phyloP scores from a whole-genome alignment of 2,329 filamentous ascomycete genomes.

The Fusarium sp. region DNA sequence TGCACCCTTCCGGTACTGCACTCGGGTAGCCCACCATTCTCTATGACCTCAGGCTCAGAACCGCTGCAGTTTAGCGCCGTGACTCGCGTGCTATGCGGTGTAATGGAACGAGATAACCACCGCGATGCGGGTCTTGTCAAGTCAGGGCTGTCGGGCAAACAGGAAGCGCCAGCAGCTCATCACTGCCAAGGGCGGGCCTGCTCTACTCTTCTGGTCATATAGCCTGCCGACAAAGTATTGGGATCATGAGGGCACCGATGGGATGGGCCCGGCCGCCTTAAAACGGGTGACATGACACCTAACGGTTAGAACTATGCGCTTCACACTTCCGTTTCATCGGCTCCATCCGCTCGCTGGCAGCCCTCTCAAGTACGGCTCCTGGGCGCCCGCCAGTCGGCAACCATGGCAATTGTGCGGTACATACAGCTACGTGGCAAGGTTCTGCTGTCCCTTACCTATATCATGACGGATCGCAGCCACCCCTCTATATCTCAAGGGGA shows the following conservation, averaged over 20 bases:
- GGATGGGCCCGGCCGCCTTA: slow-evolving; percentile 18
- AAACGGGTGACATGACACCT: slow-evolving; percentile 27
- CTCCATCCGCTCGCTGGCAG: slow-evolving; percentile 35
- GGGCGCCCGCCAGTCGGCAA: slow-evolving; percentile 38
- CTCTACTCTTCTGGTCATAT: slow-evolving; percentile 22
- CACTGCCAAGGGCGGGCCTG: slow-evolving; percentile 33
- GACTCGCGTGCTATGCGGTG: slow-evolving; percentile 39
- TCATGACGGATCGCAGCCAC: slow-evolving; percentile 30
- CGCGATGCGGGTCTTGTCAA: slow-evolving; percentile 24
- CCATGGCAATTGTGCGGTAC: slow-evolving; percentile 30
- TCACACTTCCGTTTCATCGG: slow-evolving; percentile 33
- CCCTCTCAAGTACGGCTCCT: slow-evolving; percentile 17
- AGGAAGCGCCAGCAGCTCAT: slow-evolving; percentile 7
- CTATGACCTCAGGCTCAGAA: slow-evolving; percentile 11
- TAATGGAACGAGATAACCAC: slow-evolving; percentile 24
- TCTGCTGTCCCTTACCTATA: slow-evolving; percentile 38
- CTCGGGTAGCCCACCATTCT: slow-evolving; percentile 22
- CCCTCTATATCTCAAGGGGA: slow-evolving; percentile 33
- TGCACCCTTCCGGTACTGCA: background rate
- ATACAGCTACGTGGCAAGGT: slow-evolving; percentile 42
- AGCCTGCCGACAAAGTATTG: slow-evolving; percentile 30
- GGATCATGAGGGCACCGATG: slow-evolving; percentile 25
- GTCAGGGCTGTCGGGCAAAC: slow-evolving; percentile 14
- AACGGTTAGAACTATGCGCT: slow-evolving; percentile 3
- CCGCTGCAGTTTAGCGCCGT: slow-evolving; percentile 35